Evolutionary conservation across 306 rosid species (phyloP), one percentile per base, ranked within the genome.

Genomic region (Acacia melanoxylon): DNA sequence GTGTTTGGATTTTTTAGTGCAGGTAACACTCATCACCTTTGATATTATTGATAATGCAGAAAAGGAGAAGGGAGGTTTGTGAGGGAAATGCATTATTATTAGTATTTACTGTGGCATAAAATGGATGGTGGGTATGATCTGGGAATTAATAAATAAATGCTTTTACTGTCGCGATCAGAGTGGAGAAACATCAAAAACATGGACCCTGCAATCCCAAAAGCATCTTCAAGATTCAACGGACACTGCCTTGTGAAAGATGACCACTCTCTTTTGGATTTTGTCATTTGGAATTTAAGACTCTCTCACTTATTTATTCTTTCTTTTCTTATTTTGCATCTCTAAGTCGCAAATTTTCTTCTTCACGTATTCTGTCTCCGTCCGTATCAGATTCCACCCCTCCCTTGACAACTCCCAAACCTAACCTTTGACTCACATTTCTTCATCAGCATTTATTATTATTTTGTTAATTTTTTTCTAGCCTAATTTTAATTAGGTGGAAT

Each of bases 261-360:
- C 87, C 58, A 80, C 72, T 80, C 85, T 76, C 81, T 68, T 75
- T 68, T 31, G 74, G 69, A 46, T 75, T 40, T 75, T 58, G 75
- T 84, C 58, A 61, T 41, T 41, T 76, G 67, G 58, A 74, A 67
- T 62, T 41, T 33, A 20, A 24, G 41, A 51, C 37, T 58, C 44
- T 16, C 27, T 15, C 35, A 4, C 16, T 25, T 27, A 15, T 44
- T 80, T 56, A 37, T 74, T 54, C 29, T 59, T 56, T 2, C 58
- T 22, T 12, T 56, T 4, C 46, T 56, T 56, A n/a, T 56, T 56
- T 56, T 11, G 1, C 19, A 13, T 25, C 48, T 33, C 45, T 63
- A 73, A 52, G 80, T 78, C 83, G 65, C 33, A 73, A 76, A 83
- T 83, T 14, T 14, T 83, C 78, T 78, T 31, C 35, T 31, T 31